These are phyloP conservation scores for Sclerotinia borealis DNA, from an alignment of 2,329 filamentous ascomycete species.

Conservation along the genomic window DNA sequence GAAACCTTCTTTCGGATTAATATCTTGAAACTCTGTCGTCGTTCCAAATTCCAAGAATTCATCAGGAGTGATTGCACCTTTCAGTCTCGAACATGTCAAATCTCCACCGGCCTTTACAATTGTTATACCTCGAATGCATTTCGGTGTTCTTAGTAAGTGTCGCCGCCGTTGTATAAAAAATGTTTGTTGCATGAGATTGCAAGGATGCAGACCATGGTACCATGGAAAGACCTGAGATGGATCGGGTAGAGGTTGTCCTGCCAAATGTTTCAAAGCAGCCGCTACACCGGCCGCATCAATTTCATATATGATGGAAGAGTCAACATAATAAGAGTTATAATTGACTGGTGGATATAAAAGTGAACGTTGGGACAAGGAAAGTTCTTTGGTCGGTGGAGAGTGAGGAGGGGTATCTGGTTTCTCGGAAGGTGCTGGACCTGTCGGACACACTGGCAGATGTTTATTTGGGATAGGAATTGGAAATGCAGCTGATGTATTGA, in stretches of 20 bases:
- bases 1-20: conserved; percentile 84
- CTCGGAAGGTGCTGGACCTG: conserved; percentile 57
- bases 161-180: conserved; percentile 81
- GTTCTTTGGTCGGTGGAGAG: conserved; percentile 56
- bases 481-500: conserved; percentile 48
- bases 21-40: conserved; percentile 58
- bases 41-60: conserved; percentile 57
- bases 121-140: conserved; percentile 73
- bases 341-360: conserved; percentile 67
- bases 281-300: conserved; percentile 64
- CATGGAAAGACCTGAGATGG: conserved; percentile 89
- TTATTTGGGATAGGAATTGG: conserved; percentile 74
- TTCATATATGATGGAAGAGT: conserved; percentile 59
- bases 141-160: conserved; percentile 62
- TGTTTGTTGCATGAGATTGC: conserved; percentile 80
- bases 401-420: conserved; percentile 57
- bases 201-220: conserved; percentile 86
- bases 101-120: conserved; percentile 87
- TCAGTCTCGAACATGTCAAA: conserved; percentile 66
- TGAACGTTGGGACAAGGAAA: conserved; percentile 54
- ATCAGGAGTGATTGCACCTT: conserved; percentile 76
- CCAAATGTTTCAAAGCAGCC: conserved; percentile 66
- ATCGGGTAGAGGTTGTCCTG: conserved; percentile 76
- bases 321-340: conserved; percentile 48
- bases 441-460: conserved; percentile 82